These are phyloP conservation scores for Volvox africanus DNA, from an alignment of 139 green algal species.

Conservation along the genomic window DNA sequence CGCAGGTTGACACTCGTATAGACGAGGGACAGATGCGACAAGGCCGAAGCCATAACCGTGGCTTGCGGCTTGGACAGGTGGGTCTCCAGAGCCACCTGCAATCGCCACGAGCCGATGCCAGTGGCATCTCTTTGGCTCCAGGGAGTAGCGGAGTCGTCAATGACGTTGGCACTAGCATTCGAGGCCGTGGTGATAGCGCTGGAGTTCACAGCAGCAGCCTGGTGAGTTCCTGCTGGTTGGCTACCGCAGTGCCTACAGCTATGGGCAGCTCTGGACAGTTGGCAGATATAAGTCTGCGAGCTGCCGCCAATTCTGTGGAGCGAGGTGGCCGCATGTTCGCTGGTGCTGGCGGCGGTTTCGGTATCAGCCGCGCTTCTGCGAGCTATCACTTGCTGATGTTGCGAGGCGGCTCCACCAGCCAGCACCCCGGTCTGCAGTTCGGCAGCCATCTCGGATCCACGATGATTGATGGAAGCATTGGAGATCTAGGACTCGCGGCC, in stretches of 20 bases:
- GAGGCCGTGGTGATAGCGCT: not conserved
- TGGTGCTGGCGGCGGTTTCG: not conserved
- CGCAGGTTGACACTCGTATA: too few relatives aligned
- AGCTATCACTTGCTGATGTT: not conserved
- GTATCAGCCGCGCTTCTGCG: not conserved
- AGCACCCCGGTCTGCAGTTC: not conserved
- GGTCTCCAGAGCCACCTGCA: too few relatives aligned
- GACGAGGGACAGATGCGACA: too few relatives aligned
- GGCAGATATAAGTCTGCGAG: not conserved
- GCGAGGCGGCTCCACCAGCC: not conserved
- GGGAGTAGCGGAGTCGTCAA: not conserved
- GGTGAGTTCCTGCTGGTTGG: not conserved
- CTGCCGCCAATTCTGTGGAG: not conserved
- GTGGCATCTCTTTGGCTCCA: too few relatives aligned
- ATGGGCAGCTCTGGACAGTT: conserved; percentile 1
- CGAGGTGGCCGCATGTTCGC: not conserved
- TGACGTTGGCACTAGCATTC: not conserved
- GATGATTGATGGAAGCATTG: not conserved
- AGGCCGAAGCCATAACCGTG: too few relatives aligned
- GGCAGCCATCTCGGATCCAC: not conserved
- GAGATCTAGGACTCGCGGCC: not conserved
- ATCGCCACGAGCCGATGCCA: too few relatives aligned
- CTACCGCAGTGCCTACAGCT: not conserved
- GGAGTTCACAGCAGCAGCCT: not conserved
- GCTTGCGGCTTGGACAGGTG: too few relatives aligned